These are phyloP conservation scores for Wickerhamiella qilinensis DNA, from an alignment of 805 yeast genomes.

Conservation along the genomic window DNA sequence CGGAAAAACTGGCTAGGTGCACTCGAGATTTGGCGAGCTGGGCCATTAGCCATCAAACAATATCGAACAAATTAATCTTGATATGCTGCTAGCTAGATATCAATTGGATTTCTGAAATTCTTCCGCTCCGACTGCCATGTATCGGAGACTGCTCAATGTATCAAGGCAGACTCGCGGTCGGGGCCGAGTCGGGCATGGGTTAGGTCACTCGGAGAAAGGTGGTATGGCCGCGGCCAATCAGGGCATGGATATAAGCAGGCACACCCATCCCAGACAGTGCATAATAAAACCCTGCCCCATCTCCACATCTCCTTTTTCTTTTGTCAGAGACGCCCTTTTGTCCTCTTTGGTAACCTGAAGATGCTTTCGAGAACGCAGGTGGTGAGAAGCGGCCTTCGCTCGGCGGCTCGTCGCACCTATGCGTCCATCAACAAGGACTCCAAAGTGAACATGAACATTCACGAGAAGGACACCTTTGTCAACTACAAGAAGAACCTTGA, in stretches of 20 bases:
- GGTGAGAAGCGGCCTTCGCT: conserved; percentile 9
- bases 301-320: background rate
- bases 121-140: too few relatives aligned
- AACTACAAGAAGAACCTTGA: conserved; percentile 84
- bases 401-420: conserved; percentile 12
- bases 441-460: conserved; percentile 56
- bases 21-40: too few relatives aligned
- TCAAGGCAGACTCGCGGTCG: too few relatives aligned
- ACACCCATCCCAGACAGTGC: background rate
- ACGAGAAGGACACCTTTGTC: conserved; percentile 55
- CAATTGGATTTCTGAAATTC: too few relatives aligned
- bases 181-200: conserved; percentile 8
- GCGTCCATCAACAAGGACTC: conserved; percentile 39
- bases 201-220: conserved; percentile 1
- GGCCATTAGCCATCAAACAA: too few relatives aligned
- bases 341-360: background rate
- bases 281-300: background rate
- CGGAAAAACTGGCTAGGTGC: too few relatives aligned
- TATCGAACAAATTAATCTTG: too few relatives aligned
- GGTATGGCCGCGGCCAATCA: background rate
- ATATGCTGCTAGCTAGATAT: too few relatives aligned
- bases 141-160: too few relatives aligned
- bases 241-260: background rate
- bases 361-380: conserved; percentile 8
- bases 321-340: background rate